Evolutionary conservation across 1,284 basidiomycete species (phyloP), one percentile per base, ranked within the genome.

Genomic region (Xerocomus nothofagi): DNA sequence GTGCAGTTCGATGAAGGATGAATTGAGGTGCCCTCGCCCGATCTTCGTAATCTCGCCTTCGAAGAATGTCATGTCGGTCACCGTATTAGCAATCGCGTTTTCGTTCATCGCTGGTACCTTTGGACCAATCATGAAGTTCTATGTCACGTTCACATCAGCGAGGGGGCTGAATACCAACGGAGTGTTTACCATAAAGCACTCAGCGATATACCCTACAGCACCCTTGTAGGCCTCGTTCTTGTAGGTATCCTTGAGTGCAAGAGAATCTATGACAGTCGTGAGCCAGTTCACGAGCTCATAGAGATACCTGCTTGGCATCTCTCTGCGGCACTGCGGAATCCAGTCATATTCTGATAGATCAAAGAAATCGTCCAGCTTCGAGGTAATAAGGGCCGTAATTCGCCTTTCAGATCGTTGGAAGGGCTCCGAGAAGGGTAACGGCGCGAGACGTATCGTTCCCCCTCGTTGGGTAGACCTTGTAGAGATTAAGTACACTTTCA

Each of bases 221-320:
- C 84, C 88, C 57, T 81, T 80, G 69, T 97, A 99, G 12, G 92
- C 90, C 54, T 89, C 84, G 41, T 91, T 87, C 71, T 96, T 96
- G 70, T 93, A 88, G 6, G 74, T 72, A 50, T 92, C 86, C 53
- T 91, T 85, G 63, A 97, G 86, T 43, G 90, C 78, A 17, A 98
- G 86, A 26, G 91, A 91, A 68, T 98, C 96, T 57, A 99, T 93
- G 57, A 98, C 92, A 1, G 95, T 97, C 33, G 89, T 93, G 38
- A 99, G 77, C 91, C 96, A 99, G 61, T 94, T 94, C 63, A 97
- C 82, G 63, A 98, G 82, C 68, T 98, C 97, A 64, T 93, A 89
- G 8, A 99, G 78, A 70, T 98, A 98, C 75, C 86, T 85, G 77
- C 93, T 96, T 38, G 93, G 91, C 37, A 82, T 82, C 51, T 79